These are phyloP conservation scores for Lithohypha guttulata DNA, from an alignment of 2,329 filamentous ascomycete genomes.

Conservation along the genomic window DNA sequence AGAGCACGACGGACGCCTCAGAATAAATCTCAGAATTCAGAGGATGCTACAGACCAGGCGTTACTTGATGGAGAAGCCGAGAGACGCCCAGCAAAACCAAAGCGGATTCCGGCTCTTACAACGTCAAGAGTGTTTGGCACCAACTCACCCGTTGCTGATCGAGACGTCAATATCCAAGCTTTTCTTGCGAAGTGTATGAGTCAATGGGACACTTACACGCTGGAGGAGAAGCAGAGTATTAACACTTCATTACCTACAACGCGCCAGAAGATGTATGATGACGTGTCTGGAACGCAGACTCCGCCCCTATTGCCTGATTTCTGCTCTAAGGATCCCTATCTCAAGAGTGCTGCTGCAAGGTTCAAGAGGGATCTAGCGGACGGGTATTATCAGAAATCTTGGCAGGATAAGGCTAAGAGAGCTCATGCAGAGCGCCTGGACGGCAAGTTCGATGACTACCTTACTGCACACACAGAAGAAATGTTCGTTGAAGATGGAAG, in stretches of 20 bases:
- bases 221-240: constrained; percentile 14
- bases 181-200: constrained; percentile 16
- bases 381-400: constrained; percentile 47
- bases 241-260: background rate
- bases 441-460: constrained; percentile 48
- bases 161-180: constrained; percentile 14
- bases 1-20: background rate
- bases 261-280: background rate
- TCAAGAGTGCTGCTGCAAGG: constrained; percentile 22
- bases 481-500: constrained; percentile 42
- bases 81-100: background rate
- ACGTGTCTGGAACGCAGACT: background rate
- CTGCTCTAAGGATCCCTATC: constrained; percentile 14
- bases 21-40: too few species aligned
- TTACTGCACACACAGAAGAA: constrained; percentile 43
- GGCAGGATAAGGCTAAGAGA: constrained; percentile 44
- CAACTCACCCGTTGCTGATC: constrained; percentile 16
- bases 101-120: constrained; percentile 12
- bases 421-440: constrained; percentile 42
- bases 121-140: constrained; percentile 14
- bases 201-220: constrained; percentile 16
- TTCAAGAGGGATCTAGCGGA: constrained; percentile 46
- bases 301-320: constrained; percentile 9
- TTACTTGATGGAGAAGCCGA: background rate
- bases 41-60: too few species aligned